Evolutionary conservation across 2,329 filamentous ascomycete genomes (phyloP), one percentile per base, ranked within the genome.

Genomic region (Mycosphaerella arachidis): DNA sequence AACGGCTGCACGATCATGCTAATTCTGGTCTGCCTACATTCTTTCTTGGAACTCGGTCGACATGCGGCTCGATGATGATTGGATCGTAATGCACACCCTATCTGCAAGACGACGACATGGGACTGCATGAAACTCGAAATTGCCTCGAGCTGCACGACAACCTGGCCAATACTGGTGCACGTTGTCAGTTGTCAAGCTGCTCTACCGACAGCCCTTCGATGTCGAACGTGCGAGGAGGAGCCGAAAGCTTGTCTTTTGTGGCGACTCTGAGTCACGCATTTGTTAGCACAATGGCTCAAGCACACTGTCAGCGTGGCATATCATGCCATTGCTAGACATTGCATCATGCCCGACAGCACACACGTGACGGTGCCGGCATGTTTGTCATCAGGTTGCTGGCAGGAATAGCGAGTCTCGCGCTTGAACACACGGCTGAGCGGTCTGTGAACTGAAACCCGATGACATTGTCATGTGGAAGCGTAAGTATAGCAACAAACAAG

Each of bases 361-460:
- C 40, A 43, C 40, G 40, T 24, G 9, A 31, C 46, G 16, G 13
- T 46, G n/a, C 40, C 46, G 13, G 46, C 48, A 46, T 48, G 48
- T n/a, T 51, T 4, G 46, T 51, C 56, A 58, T n/a, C 16, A 53
- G 24, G 16, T 43, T 16, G 40, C n/a, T n/a, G 40, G 40, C 40
- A 43, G 40, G 40, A 43, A n/a, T 18, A 43, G 40, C 40, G 40
- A 43, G 40, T 18, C 40, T 43, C 40, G 40, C 40, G 40, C 18
- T 43, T 43, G 40, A 43, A 43, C 40, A 43, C 40, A 5, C 40
- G 18, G 51, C 51, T 53, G 53, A 45, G 29, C 20, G 53, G 20
- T n/a, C 35, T 37, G 53, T 55, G 37, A 50, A 37, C 53, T 46
- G 53, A 46, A 46, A 55, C 53, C 53, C 40, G 53, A 46, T 55